These are phyloP conservation scores for Adansonia digitata DNA, from an alignment of 345 rosid species.

Conservation along the genomic window DNA sequence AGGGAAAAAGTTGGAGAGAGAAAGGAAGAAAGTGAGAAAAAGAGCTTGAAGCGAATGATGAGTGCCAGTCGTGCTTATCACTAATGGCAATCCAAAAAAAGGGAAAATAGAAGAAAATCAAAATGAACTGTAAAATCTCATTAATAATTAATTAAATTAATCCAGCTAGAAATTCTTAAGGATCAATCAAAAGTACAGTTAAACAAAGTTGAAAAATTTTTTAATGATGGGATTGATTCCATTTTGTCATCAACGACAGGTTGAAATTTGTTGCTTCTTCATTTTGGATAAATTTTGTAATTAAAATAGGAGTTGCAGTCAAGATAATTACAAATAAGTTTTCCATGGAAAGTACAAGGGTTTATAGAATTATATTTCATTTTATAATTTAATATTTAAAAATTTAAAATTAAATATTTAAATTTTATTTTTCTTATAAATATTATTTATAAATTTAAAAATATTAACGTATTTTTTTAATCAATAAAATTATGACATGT, in stretches of 20 bases:
- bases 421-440: no score
- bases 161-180: not conserved
- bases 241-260: not conserved
- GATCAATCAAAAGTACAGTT: not conserved
- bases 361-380: no score
- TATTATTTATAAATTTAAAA: no score
- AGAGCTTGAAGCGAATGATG: slow-evolving; percentile 73
- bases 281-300: not conserved
- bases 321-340: not conserved
- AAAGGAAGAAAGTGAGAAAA: slow-evolving; percentile 11
- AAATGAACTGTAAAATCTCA: slow-evolving; percentile 24
- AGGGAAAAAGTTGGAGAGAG: slow-evolving; percentile 32
- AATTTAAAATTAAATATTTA: not conserved
- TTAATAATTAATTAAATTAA: slow-evolving; percentile 9
- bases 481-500: no score
- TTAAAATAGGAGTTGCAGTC: not conserved
- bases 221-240: not conserved
- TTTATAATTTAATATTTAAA: no score
- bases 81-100: slow-evolving; percentile 51
- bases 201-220: not conserved
- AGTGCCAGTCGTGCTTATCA: slow-evolving; percentile 96
- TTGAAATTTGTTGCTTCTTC: not conserved
- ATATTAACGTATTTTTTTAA: no score
- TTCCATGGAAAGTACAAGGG: not conserved
- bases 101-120: not conserved